These are phyloP conservation scores for Mortierella sp. DNA, from an alignment of 371 early-diverging fungal species.

Conservation along the genomic window DNA sequence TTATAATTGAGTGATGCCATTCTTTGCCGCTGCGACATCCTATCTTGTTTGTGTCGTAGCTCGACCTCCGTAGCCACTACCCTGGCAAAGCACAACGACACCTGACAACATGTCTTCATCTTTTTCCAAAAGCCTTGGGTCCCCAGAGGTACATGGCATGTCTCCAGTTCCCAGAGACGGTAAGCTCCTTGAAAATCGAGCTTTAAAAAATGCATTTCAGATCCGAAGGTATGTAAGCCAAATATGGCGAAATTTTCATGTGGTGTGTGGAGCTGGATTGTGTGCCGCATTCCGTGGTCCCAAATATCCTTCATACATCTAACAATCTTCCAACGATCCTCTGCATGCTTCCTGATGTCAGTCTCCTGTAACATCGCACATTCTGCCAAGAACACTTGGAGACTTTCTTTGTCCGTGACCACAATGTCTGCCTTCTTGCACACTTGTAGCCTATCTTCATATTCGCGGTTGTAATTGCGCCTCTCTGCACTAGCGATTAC, in stretches of 20 bases:
- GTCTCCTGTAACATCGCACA: conserved; percentile 14
- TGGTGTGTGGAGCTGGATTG: not conserved
- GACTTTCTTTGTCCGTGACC: not conserved
- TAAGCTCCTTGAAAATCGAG: not conserved
- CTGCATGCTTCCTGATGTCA: conserved; percentile 11
- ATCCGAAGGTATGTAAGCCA: not conserved
- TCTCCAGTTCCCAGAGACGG: not conserved
- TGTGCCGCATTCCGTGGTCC: conserved; percentile 8
- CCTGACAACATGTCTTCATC: not conserved
- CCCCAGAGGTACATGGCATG: not conserved
- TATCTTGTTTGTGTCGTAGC: not conserved
- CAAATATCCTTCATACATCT: conserved; percentile 27
- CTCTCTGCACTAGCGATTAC: conserved; percentile 13
- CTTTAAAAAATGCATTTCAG: not conserved
- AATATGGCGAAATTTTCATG: not conserved
- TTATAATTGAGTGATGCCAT: too few relatives aligned
- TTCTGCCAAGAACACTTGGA: conserved; percentile 3
- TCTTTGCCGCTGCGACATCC: not conserved
- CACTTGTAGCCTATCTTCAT: not conserved
- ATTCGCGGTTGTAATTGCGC: conserved; percentile 2
- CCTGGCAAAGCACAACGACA: not conserved
- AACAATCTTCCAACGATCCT: conserved; percentile 23
- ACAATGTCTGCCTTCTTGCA: conserved; percentile 9
- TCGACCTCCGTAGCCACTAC: not conserved
- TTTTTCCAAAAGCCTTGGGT: not conserved